phyloP scores from a whole-genome alignment of 257 asterid species.

The Ilex aquifolium region DNA sequence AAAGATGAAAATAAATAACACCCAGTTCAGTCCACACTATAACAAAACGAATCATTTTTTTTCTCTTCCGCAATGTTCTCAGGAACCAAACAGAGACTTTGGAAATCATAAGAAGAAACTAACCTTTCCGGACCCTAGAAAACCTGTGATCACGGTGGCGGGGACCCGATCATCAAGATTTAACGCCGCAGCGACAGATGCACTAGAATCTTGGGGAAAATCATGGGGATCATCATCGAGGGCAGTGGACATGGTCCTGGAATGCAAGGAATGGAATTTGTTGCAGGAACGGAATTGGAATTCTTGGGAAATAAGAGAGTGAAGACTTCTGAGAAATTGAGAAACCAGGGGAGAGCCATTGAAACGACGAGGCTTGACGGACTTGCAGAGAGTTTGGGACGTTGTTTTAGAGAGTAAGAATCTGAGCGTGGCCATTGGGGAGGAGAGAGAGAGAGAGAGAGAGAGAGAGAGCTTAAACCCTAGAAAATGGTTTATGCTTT shows the following conservation, averaged over 20 bases:
- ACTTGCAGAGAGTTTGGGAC: conserved; percentile 19
- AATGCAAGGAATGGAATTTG: conserved; percentile 6
- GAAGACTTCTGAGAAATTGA: conserved; percentile 25
- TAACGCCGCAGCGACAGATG: conserved; percentile 59
- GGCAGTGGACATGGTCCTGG: conserved; percentile 44
- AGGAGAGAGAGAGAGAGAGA: neutral
- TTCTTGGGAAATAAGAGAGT: conserved; percentile 16
- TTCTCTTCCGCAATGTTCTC: neutral
- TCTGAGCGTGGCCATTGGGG: conserved; percentile 45
- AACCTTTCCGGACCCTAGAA: conserved; percentile 97
- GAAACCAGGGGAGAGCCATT: conserved; percentile 2
- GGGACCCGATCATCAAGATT: conserved; percentile 72
- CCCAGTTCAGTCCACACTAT: neutral
- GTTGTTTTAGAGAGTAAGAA: conserved; percentile 44
- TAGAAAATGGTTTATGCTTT: conserved; percentile 5
- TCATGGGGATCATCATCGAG: conserved; percentile 39
- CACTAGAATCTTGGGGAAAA: conserved; percentile 51
- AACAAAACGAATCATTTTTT: neutral
- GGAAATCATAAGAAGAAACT: neutral
- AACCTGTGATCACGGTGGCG: conserved; percentile 87
- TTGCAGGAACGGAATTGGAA: conserved; percentile 16
- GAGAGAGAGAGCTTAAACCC: conserved; percentile 42
- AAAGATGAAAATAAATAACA: neutral
- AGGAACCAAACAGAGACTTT: conserved; percentile 3
- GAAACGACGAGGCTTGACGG: conserved; percentile 20